Evolutionary conservation across 2,329 filamentous ascomycete species (phyloP), one percentile per base, ranked within the genome.

Genomic region (Diaporthe sp.): DNA sequence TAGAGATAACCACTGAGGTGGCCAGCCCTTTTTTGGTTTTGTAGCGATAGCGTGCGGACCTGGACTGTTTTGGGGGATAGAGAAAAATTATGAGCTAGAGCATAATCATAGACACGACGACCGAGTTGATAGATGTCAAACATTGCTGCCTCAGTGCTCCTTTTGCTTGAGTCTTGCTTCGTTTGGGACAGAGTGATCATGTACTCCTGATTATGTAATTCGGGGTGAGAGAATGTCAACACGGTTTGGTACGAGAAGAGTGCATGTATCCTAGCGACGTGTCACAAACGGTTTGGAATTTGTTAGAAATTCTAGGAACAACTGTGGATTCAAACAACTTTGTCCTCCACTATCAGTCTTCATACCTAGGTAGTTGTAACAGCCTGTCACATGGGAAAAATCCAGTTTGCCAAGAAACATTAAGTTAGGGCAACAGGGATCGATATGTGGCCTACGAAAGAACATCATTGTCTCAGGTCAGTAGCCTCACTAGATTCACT

Each of bases 1-100:
- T 8, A 81, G 85, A 58, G 85, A 88, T 77, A 88, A 88, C 74
- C 86, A 88, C 77, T 87, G 77, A 77, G n/a, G 25, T 10, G 7
- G 34, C 4, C 25, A 31, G 37, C 46, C 31, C 80, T 80, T 74
- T 69, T 74, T 71, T 5, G 22, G 39, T 82, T 82, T 70, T 81
- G 79, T 51, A 75, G 58, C 17, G 44, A 34, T 15, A 25, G 42
- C 22, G 55, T 42, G 25, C 44, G 13, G 34, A 6, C 12, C 17
- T 37, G 37, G 5, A 17, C 5, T 55, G 7, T 13, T 61, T 9
- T 34, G 19, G 15, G 6, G 10, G 51, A 39, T 19, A 34, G 34
- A 58, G 28, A 31, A 28, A 72, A 61, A 49, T 31, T 57, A 28
- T 51, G 22, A 12, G 13, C 55, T 72, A 39, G 70, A 72, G n/a